Conservation (phyloP, 257 asterid genomes). For the Osmanthus fragrans region DNA sequence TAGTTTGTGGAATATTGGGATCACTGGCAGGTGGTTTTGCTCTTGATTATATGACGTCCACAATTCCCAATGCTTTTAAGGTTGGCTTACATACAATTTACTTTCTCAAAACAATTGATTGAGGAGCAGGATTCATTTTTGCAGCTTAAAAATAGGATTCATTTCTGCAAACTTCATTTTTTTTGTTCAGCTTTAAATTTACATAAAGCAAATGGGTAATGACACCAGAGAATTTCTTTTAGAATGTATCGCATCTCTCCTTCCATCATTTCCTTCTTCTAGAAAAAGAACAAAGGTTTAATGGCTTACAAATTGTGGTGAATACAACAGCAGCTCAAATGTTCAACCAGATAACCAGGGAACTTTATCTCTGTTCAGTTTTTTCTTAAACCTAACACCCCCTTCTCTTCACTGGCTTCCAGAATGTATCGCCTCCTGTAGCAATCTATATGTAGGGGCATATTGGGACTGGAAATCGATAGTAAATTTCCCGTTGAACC, state of each 20-base stretch:
- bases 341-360: neutral
- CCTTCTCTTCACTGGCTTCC: neutral
- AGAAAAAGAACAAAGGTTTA: neutral
- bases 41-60: conserved; percentile 72
- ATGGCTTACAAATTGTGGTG: neutral
- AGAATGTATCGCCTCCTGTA: neutral
- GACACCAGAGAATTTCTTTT: neutral
- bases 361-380: neutral
- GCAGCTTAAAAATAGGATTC: too few species aligned
- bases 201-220: neutral
- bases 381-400: neutral
- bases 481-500: neutral
- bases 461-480: neutral
- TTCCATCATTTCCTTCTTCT: neutral
- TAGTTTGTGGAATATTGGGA: conserved; percentile 83
- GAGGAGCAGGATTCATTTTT: neutral
- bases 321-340: neutral
- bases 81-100: conserved; percentile 29
- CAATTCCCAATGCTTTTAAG: conserved; percentile 89
- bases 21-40: conserved; percentile 76
- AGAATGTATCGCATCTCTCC: neutral
- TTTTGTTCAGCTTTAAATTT: neutral
- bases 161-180: neutral
- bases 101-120: conserved; percentile 10
- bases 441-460: neutral